Conservation (phyloP, 441 rosid species). For the Erodium texanum region DNA sequence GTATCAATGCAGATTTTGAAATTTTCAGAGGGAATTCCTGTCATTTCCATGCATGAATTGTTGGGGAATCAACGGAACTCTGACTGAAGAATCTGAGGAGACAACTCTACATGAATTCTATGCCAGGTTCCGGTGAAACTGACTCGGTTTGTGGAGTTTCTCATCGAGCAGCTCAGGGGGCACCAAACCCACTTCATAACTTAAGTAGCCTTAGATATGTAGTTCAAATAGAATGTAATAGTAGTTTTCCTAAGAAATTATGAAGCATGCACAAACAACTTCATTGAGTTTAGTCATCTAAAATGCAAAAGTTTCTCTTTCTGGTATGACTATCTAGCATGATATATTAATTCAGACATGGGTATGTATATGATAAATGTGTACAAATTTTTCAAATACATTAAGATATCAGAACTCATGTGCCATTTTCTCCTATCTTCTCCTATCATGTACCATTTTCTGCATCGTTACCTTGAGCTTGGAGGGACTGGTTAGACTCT, state of each 20-base stretch:
- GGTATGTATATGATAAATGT: neutral
- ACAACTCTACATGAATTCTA: slow-evolving; percentile 11
- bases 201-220: slow-evolving; percentile 21
- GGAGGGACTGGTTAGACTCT: slow-evolving; percentile 11
- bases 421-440: slow-evolving; percentile 10
- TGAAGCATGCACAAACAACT: neutral
- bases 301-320: neutral
- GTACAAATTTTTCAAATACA: neutral
- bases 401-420: neutral
- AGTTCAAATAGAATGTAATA: slow-evolving; percentile 13
- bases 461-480: slow-evolving; percentile 10
- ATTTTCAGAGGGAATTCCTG: slow-evolving; percentile 19
- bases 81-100: slow-evolving; percentile 14
- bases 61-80: slow-evolving; percentile 13
- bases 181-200: slow-evolving; percentile 49
- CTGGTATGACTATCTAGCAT: neutral
- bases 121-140: slow-evolving; percentile 15
- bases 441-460: slow-evolving; percentile 10
- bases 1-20: neutral
- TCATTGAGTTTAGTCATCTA: neutral
- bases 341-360: neutral
- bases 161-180: slow-evolving; percentile 32
- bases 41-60: slow-evolving; percentile 13
- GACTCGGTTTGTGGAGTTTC: slow-evolving; percentile 32
- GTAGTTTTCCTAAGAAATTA: slow-evolving; percentile 7